Base-by-base conservation (phyloP, 345 rosid genomes). In the Murraya koenigii region DNA sequence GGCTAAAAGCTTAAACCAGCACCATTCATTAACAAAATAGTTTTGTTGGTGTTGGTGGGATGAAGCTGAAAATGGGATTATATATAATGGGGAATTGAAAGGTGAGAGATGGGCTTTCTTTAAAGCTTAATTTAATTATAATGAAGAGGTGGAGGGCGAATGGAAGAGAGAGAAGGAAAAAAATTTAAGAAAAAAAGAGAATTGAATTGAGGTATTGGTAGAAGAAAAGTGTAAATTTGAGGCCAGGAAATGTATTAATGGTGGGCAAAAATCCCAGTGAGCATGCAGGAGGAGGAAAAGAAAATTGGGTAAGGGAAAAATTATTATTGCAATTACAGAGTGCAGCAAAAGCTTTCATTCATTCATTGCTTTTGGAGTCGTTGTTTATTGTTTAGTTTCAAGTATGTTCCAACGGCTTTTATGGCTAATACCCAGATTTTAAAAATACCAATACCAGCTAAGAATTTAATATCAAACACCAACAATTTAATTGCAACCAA, bases 41-140 rank as follows among this genome's bases (percentile, higher is more conserved):
- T 7, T 17, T 20, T 49, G 59, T 33, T 81, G 55, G 14, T 71
- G 72, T 69, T 61, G 77, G 52, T 75, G 82, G 76, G 32, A 54
- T 75, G 36, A 64, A 82, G 55, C 64, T 79, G 82, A 73, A 75
- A 76, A 86, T 87, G 87, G 75, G 87, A 83, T 90, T 87, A 88
- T 89, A 90, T 87, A 89, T 82, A 85, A 74, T 35, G 63, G 80
- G 63, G 80, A 75, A 74, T 54, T 5, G 78, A 75, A 75, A 72
- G 55, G 77, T 73, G 89, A 76, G 86, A 83, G 85, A 82, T 74
- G 90, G 82, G 89, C 58, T 85, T 77, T 83, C 81, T 84, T 90
- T 86, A 90, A 93, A 88, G 90, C 89, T 84, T 87, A 85, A 85
- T 82, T 89, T 75, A 94, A 94, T 91, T 86, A 83, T 69, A 89